Percentiles rank a stretch among this genome's conserved stretches.
phyloP scores from a whole-genome alignment of 768 basidiomycete genomes.

The Leccinellum luteum region DNA sequence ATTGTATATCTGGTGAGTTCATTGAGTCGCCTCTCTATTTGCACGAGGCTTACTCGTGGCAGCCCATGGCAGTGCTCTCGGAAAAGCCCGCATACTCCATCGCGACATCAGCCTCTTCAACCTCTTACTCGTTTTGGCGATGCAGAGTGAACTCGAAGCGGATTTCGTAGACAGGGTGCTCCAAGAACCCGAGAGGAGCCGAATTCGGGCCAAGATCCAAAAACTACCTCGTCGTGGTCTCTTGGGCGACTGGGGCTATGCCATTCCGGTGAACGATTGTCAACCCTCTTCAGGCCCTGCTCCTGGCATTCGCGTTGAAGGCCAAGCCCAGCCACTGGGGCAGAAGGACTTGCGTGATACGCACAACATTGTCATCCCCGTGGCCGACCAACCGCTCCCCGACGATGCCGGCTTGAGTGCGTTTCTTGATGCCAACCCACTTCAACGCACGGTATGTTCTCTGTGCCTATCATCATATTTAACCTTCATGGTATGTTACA shows the following conservation, averaged over 20 bases:
- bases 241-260: conserved; percentile 6
- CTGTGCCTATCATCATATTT: no score
- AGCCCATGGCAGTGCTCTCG: background rate
- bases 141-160: no score
- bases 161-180: no score
- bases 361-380: background rate
- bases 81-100: background rate
- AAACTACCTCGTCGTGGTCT: background rate
- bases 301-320: background rate
- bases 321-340: background rate
- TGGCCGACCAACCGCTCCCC: background rate
- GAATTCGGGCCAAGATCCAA: background rate
- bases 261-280: background rate
- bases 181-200: background rate
- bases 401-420: background rate
- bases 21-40: background rate
- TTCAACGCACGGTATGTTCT: background rate
- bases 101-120: conserved; percentile 8
- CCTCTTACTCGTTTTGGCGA: background rate
- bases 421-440: background rate
- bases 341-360: background rate
- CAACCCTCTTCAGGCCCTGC: background rate
- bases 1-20: background rate
- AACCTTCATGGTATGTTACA: no score
- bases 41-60: background rate